Evolutionary conservation across 2,329 filamentous ascomycete species (phyloP).

Genomic region (Xylariaceae sp.): DNA sequence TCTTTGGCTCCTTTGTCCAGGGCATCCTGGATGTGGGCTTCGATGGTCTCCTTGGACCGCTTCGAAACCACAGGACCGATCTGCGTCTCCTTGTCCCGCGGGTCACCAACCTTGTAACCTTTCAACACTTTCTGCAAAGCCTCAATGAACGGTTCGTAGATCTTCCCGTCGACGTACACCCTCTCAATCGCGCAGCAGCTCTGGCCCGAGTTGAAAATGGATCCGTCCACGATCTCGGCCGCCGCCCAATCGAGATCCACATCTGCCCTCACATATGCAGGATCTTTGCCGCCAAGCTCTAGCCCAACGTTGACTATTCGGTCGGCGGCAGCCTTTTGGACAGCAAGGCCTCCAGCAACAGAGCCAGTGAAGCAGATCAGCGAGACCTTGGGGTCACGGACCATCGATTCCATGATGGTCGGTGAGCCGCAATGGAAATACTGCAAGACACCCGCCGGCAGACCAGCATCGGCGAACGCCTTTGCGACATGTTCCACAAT

Average conservation of each 20-base stretch:
- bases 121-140: constrained; percentile 74
- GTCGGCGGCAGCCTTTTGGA: constrained; percentile 79
- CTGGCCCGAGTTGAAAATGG: constrained; percentile 98
- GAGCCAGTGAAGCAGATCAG: constrained; percentile 93
- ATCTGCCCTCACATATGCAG: constrained; percentile 80
- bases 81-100: constrained; percentile 70
- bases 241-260: constrained; percentile 88
- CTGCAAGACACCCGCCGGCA: constrained; percentile 80
- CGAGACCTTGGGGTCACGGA: constrained; percentile 69
- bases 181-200: constrained; percentile 92
- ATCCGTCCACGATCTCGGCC: constrained; percentile 89
- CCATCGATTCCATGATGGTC: constrained; percentile 68
- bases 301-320: constrained; percentile 81
- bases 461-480: constrained; percentile 72
- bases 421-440: constrained; percentile 87
- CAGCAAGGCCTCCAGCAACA: constrained; percentile 77
- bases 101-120: constrained; percentile 84
- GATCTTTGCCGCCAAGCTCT: constrained; percentile 92
- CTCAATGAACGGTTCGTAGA: constrained; percentile 77
- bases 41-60: constrained; percentile 68
- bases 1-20: constrained; percentile 77
- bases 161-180: constrained; percentile 79
- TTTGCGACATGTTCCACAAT: constrained; percentile 77
- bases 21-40: constrained; percentile 76
- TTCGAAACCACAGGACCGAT: constrained; percentile 85